These are phyloP conservation scores for Iodosphaeria phyllophila DNA, from an alignment of 2,329 filamentous ascomycete genomes.

Conservation along the genomic window DNA sequence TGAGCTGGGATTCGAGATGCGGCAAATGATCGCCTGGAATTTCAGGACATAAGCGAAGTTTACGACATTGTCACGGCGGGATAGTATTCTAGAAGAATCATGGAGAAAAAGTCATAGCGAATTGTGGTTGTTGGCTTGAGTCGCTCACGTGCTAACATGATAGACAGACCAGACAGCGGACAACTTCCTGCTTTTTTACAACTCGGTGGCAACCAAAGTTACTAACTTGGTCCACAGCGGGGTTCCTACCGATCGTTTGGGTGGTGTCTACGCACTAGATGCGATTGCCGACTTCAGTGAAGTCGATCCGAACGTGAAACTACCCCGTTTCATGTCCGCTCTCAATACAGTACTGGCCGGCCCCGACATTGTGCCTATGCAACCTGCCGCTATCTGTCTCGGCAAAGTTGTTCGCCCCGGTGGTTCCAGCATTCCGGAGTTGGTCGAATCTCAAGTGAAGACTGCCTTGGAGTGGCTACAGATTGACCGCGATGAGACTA, in stretches of 20 bases:
- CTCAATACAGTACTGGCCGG: constrained; percentile 75
- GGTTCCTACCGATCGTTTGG: constrained; percentile 75
- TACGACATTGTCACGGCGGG: not conserved
- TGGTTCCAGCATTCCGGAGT: constrained; percentile 80
- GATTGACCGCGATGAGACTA: constrained; percentile 81
- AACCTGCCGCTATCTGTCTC: constrained; percentile 72
- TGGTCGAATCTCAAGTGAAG: constrained; percentile 94
- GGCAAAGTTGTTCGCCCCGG: constrained; percentile 84
- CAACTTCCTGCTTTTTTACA: constrained; percentile 47
- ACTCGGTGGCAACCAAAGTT: constrained; percentile 35
- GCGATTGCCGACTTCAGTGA: constrained; percentile 91
- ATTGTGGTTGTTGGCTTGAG: not conserved
- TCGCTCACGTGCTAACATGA: not conserved
- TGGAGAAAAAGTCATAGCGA: not conserved
- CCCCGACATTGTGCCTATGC: constrained; percentile 80
- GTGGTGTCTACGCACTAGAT: constrained; percentile 82
- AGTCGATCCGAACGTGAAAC: constrained; percentile 82
- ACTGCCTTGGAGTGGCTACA: constrained; percentile 94
- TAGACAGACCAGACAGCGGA: constrained; percentile 55
- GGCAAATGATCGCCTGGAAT: constrained; percentile 1
- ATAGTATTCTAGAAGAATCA: not conserved
- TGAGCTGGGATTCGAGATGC: not conserved
- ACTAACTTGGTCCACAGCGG: constrained; percentile 57
- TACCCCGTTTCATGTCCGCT: constrained; percentile 82
- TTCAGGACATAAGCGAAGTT: not conserved